Conservation (phyloP, 371 early-diverging fungal genomes). For the Chytridium lagenaria region DNA sequence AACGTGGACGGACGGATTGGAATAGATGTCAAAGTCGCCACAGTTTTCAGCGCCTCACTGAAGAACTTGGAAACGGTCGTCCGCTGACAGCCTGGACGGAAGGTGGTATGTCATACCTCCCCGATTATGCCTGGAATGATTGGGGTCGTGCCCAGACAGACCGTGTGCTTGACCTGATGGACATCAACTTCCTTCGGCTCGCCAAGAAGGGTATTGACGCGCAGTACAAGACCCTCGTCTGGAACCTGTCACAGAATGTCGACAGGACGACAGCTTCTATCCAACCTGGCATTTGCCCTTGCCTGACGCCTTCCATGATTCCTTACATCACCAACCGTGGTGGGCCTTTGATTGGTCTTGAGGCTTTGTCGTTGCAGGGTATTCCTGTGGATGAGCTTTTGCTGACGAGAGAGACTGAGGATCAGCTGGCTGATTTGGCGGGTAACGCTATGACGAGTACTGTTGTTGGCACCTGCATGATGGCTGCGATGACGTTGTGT, state of each 20-base stretch:
- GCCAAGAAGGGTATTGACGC: slow-evolving; percentile 42
- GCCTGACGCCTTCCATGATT: slow-evolving; percentile 50
- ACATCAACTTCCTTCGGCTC: slow-evolving; percentile 43
- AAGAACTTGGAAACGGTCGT: slow-evolving; percentile 42
- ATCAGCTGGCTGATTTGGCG: slow-evolving; percentile 49
- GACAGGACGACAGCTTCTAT: slow-evolving; percentile 40
- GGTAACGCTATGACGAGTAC: slow-evolving; percentile 55
- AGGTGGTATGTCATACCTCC: slow-evolving; percentile 43
- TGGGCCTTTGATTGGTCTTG: slow-evolving; percentile 48
- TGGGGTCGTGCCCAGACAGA: slow-evolving; percentile 47
- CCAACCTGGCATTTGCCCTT: slow-evolving; percentile 43
- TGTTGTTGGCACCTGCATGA: slow-evolving; percentile 45
- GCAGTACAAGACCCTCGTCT: slow-evolving; percentile 47
- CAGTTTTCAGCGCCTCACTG: slow-evolving; percentile 34
- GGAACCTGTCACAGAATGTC: slow-evolving; percentile 52
- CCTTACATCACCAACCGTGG: slow-evolving; percentile 51
- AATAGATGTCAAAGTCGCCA: slow-evolving; percentile 47
- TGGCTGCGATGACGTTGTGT: slow-evolving; percentile 39
- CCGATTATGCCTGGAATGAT: slow-evolving; percentile 49
- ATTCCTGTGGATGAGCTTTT: slow-evolving; percentile 45
- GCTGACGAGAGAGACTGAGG: slow-evolving; percentile 46
- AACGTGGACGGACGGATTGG: slow-evolving; percentile 44
- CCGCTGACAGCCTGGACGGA: slow-evolving; percentile 51
- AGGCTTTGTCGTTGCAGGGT: slow-evolving; percentile 49
- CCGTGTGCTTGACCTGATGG: slow-evolving; percentile 49